phyloP scores from a whole-genome alignment of 352 stramenopile genomes.

The Globisporangium okanoganense region DNA sequence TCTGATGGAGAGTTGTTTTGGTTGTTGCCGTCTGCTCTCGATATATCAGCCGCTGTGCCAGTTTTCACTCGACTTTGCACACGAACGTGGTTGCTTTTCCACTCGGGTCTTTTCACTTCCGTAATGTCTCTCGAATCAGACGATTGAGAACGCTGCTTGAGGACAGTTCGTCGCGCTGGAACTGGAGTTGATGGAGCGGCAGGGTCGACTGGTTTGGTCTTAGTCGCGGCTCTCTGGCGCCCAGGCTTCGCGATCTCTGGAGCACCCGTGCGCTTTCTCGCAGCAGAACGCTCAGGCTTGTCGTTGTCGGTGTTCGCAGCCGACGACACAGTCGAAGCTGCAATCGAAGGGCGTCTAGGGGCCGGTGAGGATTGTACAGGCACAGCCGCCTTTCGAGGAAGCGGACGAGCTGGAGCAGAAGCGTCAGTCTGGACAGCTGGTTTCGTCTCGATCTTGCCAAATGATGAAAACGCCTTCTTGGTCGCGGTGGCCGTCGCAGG shows the following conservation, averaged over 20 bases:
- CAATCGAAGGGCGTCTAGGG: slow-evolving; percentile 4
- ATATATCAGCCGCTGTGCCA: neutral
- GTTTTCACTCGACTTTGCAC: slow-evolving; percentile 4
- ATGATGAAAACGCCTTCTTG: neutral
- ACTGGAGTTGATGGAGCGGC: neutral
- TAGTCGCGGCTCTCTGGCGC: slow-evolving; percentile 4
- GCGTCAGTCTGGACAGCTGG: neutral
- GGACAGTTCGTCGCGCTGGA: neutral
- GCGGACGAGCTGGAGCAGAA: neutral
- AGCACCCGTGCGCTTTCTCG: neutral
- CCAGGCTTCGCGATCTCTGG: neutral
- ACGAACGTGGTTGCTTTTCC: slow-evolving; percentile 1
- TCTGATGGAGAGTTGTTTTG: neutral
- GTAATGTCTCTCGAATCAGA: slow-evolving; percentile 11
- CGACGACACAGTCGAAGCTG: slow-evolving; percentile 12
- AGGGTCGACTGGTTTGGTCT: neutral
- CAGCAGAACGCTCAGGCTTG: neutral
- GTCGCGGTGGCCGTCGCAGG: neutral
- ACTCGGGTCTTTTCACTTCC: slow-evolving; percentile 1
- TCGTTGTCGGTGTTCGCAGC: slow-evolving; percentile 4
- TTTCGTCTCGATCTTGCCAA: slow-evolving; percentile 1
- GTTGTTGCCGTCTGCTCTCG: neutral
- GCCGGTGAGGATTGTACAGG: slow-evolving; percentile 4
- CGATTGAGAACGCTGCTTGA: slow-evolving; percentile 14
- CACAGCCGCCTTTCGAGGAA: slow-evolving; percentile 13